These are phyloP conservation scores for Solanum sejunctum DNA, from an alignment of 257 asterid genomes.

Conservation along the genomic window DNA sequence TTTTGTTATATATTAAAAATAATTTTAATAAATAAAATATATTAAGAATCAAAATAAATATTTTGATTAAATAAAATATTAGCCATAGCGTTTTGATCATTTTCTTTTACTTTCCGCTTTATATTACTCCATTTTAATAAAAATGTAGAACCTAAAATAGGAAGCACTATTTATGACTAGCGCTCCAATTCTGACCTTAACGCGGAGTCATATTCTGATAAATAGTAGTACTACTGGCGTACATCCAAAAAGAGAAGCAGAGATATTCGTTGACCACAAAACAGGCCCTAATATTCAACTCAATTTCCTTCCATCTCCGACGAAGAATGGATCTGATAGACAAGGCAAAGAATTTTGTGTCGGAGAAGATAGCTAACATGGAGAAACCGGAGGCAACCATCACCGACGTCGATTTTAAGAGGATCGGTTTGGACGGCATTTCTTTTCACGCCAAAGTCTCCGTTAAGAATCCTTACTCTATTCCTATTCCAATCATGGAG, in stretches of 20 bases:
- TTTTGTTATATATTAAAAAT: too few relatives aligned
- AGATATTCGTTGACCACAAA: background rate
- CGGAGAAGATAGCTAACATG: conserved; percentile 15
- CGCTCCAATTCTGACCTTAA: background rate
- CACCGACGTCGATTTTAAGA: conserved; percentile 60
- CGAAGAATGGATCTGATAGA: conserved; percentile 32
- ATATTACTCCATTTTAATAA: background rate
- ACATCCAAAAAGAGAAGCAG: background rate
- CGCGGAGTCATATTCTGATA: background rate
- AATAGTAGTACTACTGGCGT: background rate
- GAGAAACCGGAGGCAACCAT: conserved; percentile 62
- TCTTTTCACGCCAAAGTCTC: conserved; percentile 40
- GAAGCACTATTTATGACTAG: background rate
- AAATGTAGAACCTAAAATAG: background rate
- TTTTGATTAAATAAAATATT: too few relatives aligned
- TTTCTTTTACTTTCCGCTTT: too few relatives aligned
- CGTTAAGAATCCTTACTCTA: conserved; percentile 47
- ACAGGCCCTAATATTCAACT: background rate
- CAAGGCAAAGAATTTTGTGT: conserved; percentile 34
- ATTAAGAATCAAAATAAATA: too few relatives aligned
- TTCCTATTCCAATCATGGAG: conserved; percentile 55
- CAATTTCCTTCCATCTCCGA: background rate
- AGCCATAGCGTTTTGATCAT: too few relatives aligned
- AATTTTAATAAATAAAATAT: too few relatives aligned
- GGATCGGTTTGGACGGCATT: conserved; percentile 34